Evolutionary conservation across 306 rosid genomes (phyloP).

Genomic region (Castanospermum australe): DNA sequence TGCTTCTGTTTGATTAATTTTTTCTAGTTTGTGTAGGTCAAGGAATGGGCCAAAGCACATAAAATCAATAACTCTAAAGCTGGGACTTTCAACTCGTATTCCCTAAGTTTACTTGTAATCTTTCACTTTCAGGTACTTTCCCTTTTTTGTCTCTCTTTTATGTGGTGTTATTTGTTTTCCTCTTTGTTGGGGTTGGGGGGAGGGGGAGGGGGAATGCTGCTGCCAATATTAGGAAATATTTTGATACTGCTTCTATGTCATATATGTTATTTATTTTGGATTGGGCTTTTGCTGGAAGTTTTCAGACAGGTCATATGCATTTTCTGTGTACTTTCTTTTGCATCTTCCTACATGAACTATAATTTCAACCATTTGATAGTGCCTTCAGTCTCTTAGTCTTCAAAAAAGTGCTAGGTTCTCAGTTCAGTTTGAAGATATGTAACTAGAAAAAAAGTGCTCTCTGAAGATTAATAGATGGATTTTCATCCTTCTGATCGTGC

Average conservation of each 20-base stretch:
- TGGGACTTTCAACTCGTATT: constrained; percentile 87
- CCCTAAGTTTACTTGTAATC: constrained; percentile 82
- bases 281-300: constrained; percentile 22
- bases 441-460: constrained; percentile 7
- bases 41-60: constrained; percentile 95
- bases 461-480: not conserved
- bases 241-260: constrained; percentile 17
- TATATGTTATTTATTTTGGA: constrained; percentile 13
- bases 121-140: constrained; percentile 88
- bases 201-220: not conserved
- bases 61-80: constrained; percentile 67
- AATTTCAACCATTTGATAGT: constrained; percentile 9
- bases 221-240: constrained; percentile 5
- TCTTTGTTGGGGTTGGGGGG: not conserved
- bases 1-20: constrained; percentile 33
- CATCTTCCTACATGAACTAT: constrained; percentile 7
- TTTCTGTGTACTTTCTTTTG: constrained; percentile 5
- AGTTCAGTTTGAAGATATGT: constrained; percentile 19
- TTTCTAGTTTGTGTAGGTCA: constrained; percentile 70
- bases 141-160: constrained; percentile 23
- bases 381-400: constrained; percentile 19
- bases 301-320: not conserved
- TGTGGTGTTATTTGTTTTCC: not conserved
- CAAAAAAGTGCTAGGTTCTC: not conserved
- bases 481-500: constrained; percentile 5